Evolutionary conservation across 1,284 basidiomycete genomes (phyloP).

Genomic region (Apiotrichum akiyoshidainum): DNA sequence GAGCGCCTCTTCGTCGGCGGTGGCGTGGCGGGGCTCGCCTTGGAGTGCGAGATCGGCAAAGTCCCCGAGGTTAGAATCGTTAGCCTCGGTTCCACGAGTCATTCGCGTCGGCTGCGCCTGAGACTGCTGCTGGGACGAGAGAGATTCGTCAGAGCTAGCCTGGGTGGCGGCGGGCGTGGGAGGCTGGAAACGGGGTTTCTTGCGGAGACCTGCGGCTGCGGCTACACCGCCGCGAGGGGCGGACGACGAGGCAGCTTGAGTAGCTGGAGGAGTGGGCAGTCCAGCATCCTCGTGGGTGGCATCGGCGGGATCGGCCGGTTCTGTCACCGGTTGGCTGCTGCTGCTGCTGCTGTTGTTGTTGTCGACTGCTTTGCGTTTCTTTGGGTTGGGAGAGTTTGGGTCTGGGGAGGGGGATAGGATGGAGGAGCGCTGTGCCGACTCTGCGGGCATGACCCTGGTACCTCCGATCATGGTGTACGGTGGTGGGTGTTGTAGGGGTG

Average conservation of each 20-base stretch:
- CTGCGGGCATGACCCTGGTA: neutral
- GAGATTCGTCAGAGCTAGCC: too few relatives aligned
- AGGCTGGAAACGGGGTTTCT: too few relatives aligned
- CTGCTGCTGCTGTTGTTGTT: too few relatives aligned
- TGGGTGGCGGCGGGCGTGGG: too few relatives aligned
- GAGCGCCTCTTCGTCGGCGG: neutral
- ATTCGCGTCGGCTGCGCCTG: neutral
- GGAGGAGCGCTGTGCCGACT: constrained; percentile 1
- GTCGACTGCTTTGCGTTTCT: neutral
- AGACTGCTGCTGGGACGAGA: neutral
- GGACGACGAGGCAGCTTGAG: neutral
- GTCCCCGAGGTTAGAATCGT: neutral
- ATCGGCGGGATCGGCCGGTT: neutral
- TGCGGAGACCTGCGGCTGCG: neutral
- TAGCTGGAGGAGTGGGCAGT: neutral
- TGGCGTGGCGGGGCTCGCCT: neutral
- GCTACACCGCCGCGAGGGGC: neutral
- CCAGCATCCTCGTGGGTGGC: neutral
- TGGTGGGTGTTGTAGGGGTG: neutral
- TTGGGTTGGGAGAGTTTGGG: neutral
- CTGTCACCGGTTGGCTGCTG: neutral
- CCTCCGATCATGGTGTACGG: neutral
- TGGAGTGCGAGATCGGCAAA: neutral
- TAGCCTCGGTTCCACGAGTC: neutral
- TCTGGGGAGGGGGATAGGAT: neutral